phyloP scores from a whole-genome alignment of 768 basidiomycete species.

The Trametes sanguinea region DNA sequence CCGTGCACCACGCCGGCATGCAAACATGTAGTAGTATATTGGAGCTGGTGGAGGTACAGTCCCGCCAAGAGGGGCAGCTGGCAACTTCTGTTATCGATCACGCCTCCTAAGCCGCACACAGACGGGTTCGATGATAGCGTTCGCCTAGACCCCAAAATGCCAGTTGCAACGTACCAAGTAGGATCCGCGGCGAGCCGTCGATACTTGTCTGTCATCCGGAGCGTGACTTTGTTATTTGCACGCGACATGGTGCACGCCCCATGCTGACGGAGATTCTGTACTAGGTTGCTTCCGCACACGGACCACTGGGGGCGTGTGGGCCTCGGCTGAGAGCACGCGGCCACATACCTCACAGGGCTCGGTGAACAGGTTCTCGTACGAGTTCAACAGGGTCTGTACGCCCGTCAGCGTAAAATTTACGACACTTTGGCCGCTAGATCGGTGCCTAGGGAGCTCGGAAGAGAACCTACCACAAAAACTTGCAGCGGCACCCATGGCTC shows the following conservation, averaged over 20 bases:
- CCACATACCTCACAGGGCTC: conserved; percentile 59
- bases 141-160: conserved; percentile 11
- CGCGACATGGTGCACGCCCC: conserved; percentile 18
- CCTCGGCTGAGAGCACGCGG: conserved; percentile 68
- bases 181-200: background rate
- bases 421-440: background rate
- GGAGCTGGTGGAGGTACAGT: background rate
- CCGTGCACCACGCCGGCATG: background rate
- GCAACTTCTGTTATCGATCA: conserved; percentile 12
- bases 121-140: conserved; percentile 7
- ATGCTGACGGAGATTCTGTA: conserved; percentile 29
- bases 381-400: conserved; percentile 49
- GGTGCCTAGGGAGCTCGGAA: background rate
- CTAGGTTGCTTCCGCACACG: conserved; percentile 49
- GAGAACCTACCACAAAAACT: conserved; percentile 47
- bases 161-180: conserved; percentile 9
- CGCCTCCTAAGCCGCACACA: conserved; percentile 1
- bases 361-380: conserved; percentile 64
- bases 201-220: background rate
- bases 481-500: conserved; percentile 56
- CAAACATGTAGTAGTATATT: conserved; percentile 6
- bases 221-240: conserved; percentile 12
- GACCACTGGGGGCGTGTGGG: conserved; percentile 72
- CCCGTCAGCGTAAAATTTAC: background rate
- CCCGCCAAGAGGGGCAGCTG: conserved; percentile 1